A percentile compares a stretch with the other conserved stretches of the same genome.
Evolutionary conservation across 768 basidiomycete species (phyloP).

Genomic region (Suillus fuscotomentosus): DNA sequence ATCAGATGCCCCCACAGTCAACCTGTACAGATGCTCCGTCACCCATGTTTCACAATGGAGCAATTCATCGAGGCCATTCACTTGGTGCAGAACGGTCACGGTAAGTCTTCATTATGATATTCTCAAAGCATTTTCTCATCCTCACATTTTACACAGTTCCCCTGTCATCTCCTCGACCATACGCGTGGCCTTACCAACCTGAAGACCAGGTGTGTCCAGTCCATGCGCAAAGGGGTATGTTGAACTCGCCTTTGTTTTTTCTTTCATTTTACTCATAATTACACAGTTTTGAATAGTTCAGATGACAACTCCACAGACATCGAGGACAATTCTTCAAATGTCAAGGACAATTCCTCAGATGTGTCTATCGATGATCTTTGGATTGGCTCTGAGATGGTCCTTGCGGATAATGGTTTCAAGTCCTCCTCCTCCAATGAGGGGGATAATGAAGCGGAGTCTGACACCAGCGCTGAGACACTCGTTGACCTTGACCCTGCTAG

Average conservation of each 20-base stretch:
- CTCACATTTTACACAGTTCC: neutral
- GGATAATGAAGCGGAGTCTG: neutral
- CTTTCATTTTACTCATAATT: too few relatives aligned
- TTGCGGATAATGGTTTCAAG: too few relatives aligned
- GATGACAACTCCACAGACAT: too few relatives aligned
- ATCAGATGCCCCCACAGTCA: too few relatives aligned
- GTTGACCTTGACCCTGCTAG: neutral
- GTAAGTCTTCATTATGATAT: neutral
- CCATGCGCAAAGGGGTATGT: too few relatives aligned
- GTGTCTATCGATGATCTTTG: too few relatives aligned
- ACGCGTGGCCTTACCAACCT: neutral
- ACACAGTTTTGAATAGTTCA: too few relatives aligned
- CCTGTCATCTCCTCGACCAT: neutral
- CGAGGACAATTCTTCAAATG: too few relatives aligned
- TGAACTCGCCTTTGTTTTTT: too few relatives aligned
- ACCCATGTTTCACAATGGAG: neutral
- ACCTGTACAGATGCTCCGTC: neutral
- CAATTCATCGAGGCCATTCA: neutral
- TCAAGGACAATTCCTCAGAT: too few relatives aligned
- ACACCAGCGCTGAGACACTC: neutral
- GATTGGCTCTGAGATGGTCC: too few relatives aligned
- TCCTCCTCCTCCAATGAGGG: too few relatives aligned
- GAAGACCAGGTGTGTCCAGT: neutral
- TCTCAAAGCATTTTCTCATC: fast-evolving
- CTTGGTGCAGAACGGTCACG: neutral